Evolutionary conservation across 2,329 filamentous ascomycete genomes (phyloP), one percentile per base, ranked within the genome.

Genomic region (Monilinia vaccinii-corymbosi): DNA sequence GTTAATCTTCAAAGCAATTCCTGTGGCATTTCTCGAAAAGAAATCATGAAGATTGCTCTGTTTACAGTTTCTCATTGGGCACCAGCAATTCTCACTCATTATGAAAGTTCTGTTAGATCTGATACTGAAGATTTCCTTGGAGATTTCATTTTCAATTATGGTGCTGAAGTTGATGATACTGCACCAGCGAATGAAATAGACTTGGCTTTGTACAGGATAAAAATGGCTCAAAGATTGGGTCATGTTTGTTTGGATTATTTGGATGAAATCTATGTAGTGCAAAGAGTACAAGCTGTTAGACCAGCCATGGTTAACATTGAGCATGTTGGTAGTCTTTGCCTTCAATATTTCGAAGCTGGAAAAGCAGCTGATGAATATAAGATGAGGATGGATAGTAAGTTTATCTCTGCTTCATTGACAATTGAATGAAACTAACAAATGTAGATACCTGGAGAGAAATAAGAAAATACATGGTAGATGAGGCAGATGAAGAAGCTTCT

Each of bases 1-100:
- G 45, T 65, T n/a, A 45, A 58, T 23, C 45, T 69, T 10, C 57
- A 53, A 32, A 53, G 53, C 11, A 63, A 61, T 10, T 31, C 56
- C 11, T 57, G 52, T 21, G 57, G 66, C 7, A 65, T 83, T 78
- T 48, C 75, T 75, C 58, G 58, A 21, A 67, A 69, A 25, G 63
- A 69, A 13, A 56, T 69, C 47, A 67, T 76, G 75, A 65, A 64
- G 65, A 46, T 67, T 21, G 64, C 77, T 23, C 67, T 78, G 36
- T 70, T 76, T 18, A 72, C 71, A n/a, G 69, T 79, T 16, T 72
- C 73, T 1, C 71, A 75, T 45, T 83, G 80, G 78, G 78, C 74
- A 4, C 81, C 81, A 10, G 73, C 75, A 1, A 69, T 83, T 16
- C 75, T 83, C 25, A 75, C 79, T n/a, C 78, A 79, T 62, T 75